Conservation (phyloP, 495 filamentous ascomycete genomes). For the Aeminium ludgeri region DNA sequence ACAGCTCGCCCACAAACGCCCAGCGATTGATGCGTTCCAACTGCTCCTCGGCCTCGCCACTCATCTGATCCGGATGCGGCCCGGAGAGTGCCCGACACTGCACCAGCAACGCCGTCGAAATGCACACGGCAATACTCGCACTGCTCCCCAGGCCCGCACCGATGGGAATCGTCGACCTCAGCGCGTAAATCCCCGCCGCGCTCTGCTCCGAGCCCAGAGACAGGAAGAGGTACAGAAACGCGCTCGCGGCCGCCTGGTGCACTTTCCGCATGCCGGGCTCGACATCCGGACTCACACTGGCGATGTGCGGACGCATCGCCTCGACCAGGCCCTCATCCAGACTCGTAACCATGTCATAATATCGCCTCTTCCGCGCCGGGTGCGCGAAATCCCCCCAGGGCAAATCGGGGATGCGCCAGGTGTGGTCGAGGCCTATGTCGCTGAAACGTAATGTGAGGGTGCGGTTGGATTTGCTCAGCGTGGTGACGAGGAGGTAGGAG, state of each 20-base stretch:
- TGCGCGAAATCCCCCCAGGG: slow-evolving; percentile 70
- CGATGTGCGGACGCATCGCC: slow-evolving; percentile 60
- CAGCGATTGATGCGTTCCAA: slow-evolving; percentile 90
- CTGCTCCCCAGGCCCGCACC: slow-evolving; percentile 85
- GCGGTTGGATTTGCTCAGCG: slow-evolving; percentile 67
- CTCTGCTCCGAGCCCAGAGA: slow-evolving; percentile 60
- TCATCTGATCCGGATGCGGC: slow-evolving; percentile 75
- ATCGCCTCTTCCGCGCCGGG: slow-evolving; percentile 75
- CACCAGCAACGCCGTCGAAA: slow-evolving; percentile 70
- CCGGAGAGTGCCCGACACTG: slow-evolving; percentile 77
- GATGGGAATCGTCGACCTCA: slow-evolving; percentile 87
- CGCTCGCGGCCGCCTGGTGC: slow-evolving; percentile 58
- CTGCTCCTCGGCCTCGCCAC: slow-evolving; percentile 63
- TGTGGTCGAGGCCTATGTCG: slow-evolving; percentile 71
- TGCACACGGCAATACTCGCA: slow-evolving; percentile 77
- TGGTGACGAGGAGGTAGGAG: slow-evolving; percentile 86
- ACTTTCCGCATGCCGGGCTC: slow-evolving; percentile 54
- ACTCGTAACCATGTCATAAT: slow-evolving; percentile 71
- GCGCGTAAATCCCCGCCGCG: slow-evolving; percentile 67
- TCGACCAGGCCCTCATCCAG: slow-evolving; percentile 67
- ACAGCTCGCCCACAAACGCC: slow-evolving; percentile 94
- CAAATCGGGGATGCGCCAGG: slow-evolving; percentile 78
- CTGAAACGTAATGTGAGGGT: slow-evolving; percentile 75
- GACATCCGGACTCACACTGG: slow-evolving; percentile 44
- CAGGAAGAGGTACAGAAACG: slow-evolving; percentile 86